Conservation (phyloP, 257 asterid species). For the Anisodus acutangulus region DNA sequence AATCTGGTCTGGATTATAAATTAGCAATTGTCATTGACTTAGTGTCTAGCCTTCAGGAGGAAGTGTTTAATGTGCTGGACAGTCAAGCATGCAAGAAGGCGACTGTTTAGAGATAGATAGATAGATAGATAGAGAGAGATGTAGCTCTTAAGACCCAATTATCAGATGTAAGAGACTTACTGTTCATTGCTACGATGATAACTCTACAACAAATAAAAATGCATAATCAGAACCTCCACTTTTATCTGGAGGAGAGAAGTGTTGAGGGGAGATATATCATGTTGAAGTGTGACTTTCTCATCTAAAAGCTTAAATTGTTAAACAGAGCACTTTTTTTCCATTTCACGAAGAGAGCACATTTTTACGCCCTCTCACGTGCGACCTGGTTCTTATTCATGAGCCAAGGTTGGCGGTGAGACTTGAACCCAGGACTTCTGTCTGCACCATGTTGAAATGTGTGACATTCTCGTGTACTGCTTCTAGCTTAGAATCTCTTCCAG, state of each 20-base stretch:
- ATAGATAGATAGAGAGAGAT: background rate
- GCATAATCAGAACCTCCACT: conserved; percentile 16
- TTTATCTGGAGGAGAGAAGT: background rate
- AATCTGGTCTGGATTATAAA: conserved; percentile 19
- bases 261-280: background rate
- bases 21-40: conserved; percentile 1
- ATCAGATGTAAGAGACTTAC: conserved; percentile 6
- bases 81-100: background rate
- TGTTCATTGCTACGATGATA: conserved; percentile 2
- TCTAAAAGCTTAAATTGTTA: no score
- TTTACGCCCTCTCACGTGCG: no score
- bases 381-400: no score
- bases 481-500: background rate
- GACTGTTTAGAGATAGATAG: background rate
- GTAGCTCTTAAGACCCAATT: conserved; percentile 13
- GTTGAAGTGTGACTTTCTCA: no score
- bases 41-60: conserved; percentile 11
- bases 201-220: conserved; percentile 12
- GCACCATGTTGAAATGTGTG: no score
- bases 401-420: no score
- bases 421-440: no score
- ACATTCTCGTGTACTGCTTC: background rate
- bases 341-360: no score
- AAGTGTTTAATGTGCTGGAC: background rate
- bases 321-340: no score